These are phyloP conservation scores for Linderniella brevidens DNA, from an alignment of 257 asterid species.

Conservation along the genomic window DNA sequence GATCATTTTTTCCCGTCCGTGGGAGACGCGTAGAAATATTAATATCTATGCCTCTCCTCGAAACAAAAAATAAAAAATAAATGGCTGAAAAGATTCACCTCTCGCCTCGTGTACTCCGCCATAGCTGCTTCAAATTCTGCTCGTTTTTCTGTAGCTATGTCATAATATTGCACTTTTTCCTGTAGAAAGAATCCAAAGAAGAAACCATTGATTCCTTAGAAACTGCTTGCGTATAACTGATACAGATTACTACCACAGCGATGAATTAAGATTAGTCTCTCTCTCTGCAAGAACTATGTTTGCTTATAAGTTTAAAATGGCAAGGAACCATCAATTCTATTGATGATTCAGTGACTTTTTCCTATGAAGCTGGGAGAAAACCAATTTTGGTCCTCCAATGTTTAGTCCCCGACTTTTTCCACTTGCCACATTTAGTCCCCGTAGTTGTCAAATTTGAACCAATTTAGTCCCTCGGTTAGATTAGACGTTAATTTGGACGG, in stretches of 20 bases:
- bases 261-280: neutral
- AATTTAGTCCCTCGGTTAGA: too few relatives aligned
- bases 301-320: neutral
- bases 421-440: too few relatives aligned
- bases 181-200: conserved; percentile 14
- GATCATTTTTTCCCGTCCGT: conserved; percentile 6
- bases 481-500: too few relatives aligned
- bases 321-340: too few relatives aligned
- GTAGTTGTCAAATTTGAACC: too few relatives aligned
- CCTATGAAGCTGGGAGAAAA: too few relatives aligned
- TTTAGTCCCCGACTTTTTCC: too few relatives aligned
- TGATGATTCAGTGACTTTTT: too few relatives aligned
- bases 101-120: conserved; percentile 40
- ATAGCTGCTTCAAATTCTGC: conserved; percentile 76
- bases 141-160: conserved; percentile 83
- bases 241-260: too few relatives aligned
- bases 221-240: too few relatives aligned
- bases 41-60: neutral
- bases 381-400: too few relatives aligned
- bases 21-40: neutral
- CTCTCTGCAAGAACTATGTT: neutral
- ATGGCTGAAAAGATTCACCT: conserved; percentile 19
- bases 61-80: neutral
- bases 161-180: conserved; percentile 87
- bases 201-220: conserved; percentile 7